Evolutionary conservation across 257 asterid genomes (phyloP).

Genomic region (Jacaranda copaia): DNA sequence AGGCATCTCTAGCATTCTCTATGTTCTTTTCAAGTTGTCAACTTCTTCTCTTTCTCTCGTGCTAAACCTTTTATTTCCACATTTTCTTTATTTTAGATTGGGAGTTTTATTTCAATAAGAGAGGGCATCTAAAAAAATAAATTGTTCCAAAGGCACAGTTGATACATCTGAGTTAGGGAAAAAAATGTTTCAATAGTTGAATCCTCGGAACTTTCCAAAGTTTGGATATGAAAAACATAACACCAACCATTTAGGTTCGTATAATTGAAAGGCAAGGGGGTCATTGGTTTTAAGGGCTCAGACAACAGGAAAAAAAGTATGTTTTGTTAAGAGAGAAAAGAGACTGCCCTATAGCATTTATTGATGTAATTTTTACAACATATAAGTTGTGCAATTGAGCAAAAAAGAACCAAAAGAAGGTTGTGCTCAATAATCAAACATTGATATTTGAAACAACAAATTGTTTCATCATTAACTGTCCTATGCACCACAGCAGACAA

Average conservation of each 20-base stretch:
- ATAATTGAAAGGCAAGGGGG: slow-evolving; percentile 15
- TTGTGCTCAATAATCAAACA: neutral
- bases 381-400: neutral
- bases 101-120: neutral
- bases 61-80: neutral
- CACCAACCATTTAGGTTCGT: slow-evolving; percentile 14
- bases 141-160: neutral
- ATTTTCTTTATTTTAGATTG: neutral
- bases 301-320: neutral
- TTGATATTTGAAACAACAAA: slow-evolving; percentile 7
- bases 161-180: neutral
- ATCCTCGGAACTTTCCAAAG: slow-evolving; percentile 6
- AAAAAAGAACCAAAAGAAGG: neutral
- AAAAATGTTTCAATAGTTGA: neutral
- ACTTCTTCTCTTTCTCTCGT: neutral
- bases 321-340: neutral
- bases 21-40: neutral
- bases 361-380: neutral
- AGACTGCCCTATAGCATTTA: neutral
- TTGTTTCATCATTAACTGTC: slow-evolving; percentile 14
- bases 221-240: slow-evolving; percentile 9
- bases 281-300: neutral
- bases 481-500: slow-evolving; percentile 31
- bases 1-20: no score
- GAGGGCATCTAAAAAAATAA: neutral